Evolutionary conservation across 2,329 filamentous ascomycete species (phyloP), one percentile per base, ranked within the genome.

Genomic region (Fusarium pseudocircinatum): DNA sequence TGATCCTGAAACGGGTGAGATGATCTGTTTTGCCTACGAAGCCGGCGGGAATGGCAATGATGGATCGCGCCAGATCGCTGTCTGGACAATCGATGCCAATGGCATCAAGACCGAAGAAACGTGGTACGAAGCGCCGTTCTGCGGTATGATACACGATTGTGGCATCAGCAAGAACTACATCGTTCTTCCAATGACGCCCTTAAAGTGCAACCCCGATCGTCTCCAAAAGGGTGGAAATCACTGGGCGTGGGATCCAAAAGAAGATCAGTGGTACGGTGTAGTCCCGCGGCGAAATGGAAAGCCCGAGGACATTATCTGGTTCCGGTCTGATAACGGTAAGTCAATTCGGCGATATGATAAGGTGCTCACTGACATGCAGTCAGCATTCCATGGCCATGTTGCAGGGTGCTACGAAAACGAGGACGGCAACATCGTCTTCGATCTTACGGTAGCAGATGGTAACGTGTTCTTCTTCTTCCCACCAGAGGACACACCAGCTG

Each of bases 391-490:
- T 7, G 69, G 69, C 0, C 69, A 71, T 32, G 63, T 70, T n/a
- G 68, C 58, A 4, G 68, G 68, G 2, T 63, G 61, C 2, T 71
- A 71, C 28, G 69, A 71, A 22, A 54, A 70, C 6, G 37, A 67
- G 14, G 60, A 70, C 4, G 69, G 69, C 1, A 43, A 58, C n/a
- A 67, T 71, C 2, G 57, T 71, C 1, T 71, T 69, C 1, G 69
- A 71, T 14, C 52, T 71, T 3, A 70, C 69, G 4, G 61, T 71
- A 0, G 68, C 69, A 28, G 69, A 71, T 0, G 63, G 68, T 6
- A 71, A 70, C 1, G 69, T 71, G 5, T 71, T 71, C 22, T 71
- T 71, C 28, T 69, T 67, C 42, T 69, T 67, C n/a, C 67, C 67
- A 0, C 67, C 64, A 0, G 42, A 57, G 1, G 60, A 66, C 4